These are phyloP conservation scores for Picea sitchensis DNA, from an alignment of 75 land plant species.

Conservation along the genomic window DNA sequence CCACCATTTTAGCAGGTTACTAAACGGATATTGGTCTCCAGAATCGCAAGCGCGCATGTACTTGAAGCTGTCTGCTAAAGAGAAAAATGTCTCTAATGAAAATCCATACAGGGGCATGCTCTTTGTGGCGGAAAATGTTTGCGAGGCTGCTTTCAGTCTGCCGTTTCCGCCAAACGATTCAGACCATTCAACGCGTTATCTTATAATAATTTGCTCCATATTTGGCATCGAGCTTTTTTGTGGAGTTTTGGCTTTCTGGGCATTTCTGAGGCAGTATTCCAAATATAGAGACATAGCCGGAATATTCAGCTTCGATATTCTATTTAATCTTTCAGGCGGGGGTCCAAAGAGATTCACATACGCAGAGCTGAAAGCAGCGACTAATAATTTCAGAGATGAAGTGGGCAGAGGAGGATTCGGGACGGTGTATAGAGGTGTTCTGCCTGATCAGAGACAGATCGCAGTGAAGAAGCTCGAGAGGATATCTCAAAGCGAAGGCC, in stretches of 20 bases:
- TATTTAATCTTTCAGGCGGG: constrained; percentile 23
- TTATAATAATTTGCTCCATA: constrained; percentile 18
- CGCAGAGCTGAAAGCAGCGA: constrained; percentile 43
- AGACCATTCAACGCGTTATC: constrained; percentile 26
- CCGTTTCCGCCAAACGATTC: constrained; percentile 26
- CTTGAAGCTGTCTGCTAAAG: constrained; percentile 25
- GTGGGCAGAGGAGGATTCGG: constrained; percentile 58
- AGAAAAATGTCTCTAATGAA: constrained; percentile 4
- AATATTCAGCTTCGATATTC: constrained; percentile 29
- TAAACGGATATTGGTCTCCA: constrained; percentile 53
- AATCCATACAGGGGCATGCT: constrained; percentile 28
- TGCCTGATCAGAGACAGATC: constrained; percentile 38
- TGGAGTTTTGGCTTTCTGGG: constrained; percentile 30
- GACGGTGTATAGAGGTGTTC: constrained; percentile 36
- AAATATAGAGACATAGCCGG: constrained; percentile 38
- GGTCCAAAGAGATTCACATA: constrained; percentile 49
- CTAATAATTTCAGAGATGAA: constrained; percentile 33
- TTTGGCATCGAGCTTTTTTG: constrained; percentile 27
- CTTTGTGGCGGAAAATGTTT: constrained; percentile 20
- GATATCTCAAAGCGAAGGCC: constrained; percentile 23
- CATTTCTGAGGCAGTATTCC: constrained; percentile 25
- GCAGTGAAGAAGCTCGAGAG: constrained; percentile 52
- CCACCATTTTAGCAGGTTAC: constrained; percentile 5
- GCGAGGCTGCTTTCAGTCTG: constrained; percentile 23
- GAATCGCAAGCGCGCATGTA: constrained; percentile 16